A percentile compares a stretch with the other conserved stretches of the same genome.
Conservation (phyloP, 148 eudicot genomes). For the Camellia japonica region DNA sequence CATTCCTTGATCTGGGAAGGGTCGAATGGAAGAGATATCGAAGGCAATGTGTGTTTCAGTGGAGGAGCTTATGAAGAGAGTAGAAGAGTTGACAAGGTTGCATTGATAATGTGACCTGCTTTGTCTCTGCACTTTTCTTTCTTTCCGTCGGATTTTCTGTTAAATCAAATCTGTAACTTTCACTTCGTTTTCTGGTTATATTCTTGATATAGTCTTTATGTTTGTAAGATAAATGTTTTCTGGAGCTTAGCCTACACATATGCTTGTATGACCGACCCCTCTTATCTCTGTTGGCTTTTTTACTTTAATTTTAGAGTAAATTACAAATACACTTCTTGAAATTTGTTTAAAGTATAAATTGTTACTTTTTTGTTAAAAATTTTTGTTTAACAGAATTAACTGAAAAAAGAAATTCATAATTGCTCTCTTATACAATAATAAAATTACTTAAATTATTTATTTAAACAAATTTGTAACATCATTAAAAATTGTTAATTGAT, state of each 20-base stretch:
- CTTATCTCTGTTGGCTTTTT: too few species aligned
- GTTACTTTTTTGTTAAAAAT: too few species aligned
- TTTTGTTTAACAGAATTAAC: too few species aligned
- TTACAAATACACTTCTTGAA: too few species aligned
- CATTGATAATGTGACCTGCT: slow-evolving; percentile 29
- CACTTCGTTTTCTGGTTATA: neutral
- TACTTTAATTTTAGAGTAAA: too few species aligned
- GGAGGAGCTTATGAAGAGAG: slow-evolving; percentile 92
- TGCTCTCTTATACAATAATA: too few species aligned
- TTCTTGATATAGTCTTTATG: neutral
- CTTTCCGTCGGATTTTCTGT: neutral
- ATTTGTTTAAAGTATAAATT: too few species aligned
- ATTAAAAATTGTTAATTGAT: too few species aligned
- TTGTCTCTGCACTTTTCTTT: neutral
- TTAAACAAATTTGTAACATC: too few species aligned
- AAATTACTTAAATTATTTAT: too few species aligned
- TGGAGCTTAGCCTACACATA: neutral
- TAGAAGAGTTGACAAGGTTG: slow-evolving; percentile 90
- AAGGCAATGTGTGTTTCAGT: slow-evolving; percentile 66
- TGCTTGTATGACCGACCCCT: neutral
- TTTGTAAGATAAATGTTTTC: neutral
- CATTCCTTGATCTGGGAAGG: slow-evolving; percentile 82
- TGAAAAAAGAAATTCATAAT: too few species aligned
- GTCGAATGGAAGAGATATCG: slow-evolving; percentile 82
- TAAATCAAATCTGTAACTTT: neutral